A percentile compares a stretch with the other conserved stretches of the same genome.
phyloP scores from a whole-genome alignment of 768 basidiomycete species.

The Panaeolus cyanescens region DNA sequence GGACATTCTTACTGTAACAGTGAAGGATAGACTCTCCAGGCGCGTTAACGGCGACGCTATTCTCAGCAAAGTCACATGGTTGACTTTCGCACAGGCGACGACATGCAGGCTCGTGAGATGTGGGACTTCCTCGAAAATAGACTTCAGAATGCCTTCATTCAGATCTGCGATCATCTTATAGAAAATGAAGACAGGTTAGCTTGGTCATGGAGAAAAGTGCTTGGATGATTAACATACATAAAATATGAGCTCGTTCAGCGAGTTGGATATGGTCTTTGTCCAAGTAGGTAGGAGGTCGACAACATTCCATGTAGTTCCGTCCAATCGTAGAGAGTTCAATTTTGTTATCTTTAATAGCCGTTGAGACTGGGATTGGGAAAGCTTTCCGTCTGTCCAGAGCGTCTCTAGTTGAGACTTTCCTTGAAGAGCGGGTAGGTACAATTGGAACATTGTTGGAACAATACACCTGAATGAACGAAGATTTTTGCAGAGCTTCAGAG shows the following conservation, averaged over 20 bases:
- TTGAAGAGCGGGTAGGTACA: conserved; percentile 49
- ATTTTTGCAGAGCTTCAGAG: conserved; percentile 52
- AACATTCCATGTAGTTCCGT: conserved; percentile 64
- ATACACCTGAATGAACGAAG: conserved; percentile 60
- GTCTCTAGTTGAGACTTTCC: conserved; percentile 45
- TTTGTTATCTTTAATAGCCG: conserved; percentile 40
- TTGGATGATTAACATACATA: conserved; percentile 44
- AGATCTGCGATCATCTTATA: conserved; percentile 57
- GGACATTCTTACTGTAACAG: conserved; percentile 48
- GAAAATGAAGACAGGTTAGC: not conserved
- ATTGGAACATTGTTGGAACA: conserved; percentile 42
- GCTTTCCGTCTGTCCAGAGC: conserved; percentile 50
- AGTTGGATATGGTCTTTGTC: conserved; percentile 42
- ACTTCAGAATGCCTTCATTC: conserved; percentile 51
- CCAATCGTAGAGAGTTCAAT: conserved; percentile 51
- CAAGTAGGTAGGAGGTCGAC: conserved; percentile 62
- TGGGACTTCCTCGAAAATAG: conserved; percentile 50
- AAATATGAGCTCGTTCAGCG: conserved; percentile 57
- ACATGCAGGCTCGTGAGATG: conserved; percentile 60
- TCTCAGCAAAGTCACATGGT: conserved; percentile 51
- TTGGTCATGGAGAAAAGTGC: not conserved
- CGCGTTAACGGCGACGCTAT: conserved; percentile 49
- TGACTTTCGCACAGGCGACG: conserved; percentile 57
- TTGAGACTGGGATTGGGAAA: conserved; percentile 52
- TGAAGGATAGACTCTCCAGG: conserved; percentile 63